These are phyloP conservation scores for Candida pseudoviswanathii DNA, from an alignment of 1,139 yeast species.

Conservation along the genomic window DNA sequence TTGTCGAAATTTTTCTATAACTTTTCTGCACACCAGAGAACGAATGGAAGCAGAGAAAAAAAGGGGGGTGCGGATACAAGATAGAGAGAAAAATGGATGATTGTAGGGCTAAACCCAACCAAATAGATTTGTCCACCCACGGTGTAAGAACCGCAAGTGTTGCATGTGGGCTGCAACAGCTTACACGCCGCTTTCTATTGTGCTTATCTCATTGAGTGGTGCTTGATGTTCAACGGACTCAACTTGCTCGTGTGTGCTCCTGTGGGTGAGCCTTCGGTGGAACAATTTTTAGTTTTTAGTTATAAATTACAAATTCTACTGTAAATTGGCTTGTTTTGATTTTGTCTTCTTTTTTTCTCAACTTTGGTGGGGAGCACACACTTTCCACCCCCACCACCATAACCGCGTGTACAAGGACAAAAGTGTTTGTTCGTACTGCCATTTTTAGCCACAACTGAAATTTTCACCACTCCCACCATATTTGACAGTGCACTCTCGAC, in stretches of 20 bases:
- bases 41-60: neutral
- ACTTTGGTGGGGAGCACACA: neutral
- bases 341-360: neutral
- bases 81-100: neutral
- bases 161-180: too few relatives aligned
- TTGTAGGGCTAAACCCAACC: too few relatives aligned
- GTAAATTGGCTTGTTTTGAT: neutral
- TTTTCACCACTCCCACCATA: neutral
- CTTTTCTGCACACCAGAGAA: neutral
- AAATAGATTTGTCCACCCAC: too few relatives aligned
- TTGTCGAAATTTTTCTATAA: neutral
- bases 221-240: neutral
- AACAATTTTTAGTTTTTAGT: neutral
- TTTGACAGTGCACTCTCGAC: neutral
- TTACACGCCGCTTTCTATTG: too few relatives aligned
- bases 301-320: neutral
- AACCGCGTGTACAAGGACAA: neutral
- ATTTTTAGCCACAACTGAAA: neutral
- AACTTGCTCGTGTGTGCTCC: neutral
- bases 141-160: too few relatives aligned
- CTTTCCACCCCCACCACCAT: neutral
- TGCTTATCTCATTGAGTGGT: neutral
- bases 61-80: neutral
- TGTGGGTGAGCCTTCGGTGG: neutral
- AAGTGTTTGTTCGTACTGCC: neutral